Evolutionary conservation across 2,329 filamentous ascomycete genomes (phyloP).

Genomic region (Penicillium sp.): DNA sequence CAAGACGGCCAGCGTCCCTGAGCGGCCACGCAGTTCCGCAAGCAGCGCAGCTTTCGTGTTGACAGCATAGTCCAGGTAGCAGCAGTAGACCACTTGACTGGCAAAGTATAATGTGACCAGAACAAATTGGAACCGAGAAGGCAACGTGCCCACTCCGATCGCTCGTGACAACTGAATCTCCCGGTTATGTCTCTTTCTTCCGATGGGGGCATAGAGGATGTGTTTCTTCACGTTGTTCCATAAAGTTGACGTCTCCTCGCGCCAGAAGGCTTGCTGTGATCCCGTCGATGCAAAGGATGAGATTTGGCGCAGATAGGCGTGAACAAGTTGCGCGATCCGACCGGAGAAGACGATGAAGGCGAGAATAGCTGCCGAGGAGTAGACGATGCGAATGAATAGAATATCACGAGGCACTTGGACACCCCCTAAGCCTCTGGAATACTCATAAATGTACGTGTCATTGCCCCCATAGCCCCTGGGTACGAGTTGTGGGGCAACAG

Average conservation of each 20-base stretch:
- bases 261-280: constrained; percentile 42
- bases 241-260: constrained; percentile 34
- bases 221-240: constrained; percentile 45
- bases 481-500: constrained; percentile 17
- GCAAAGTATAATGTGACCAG: constrained; percentile 62
- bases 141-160: constrained; percentile 68
- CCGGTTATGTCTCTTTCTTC: constrained; percentile 68
- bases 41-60: constrained; percentile 52
- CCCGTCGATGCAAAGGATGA: constrained; percentile 33
- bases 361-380: constrained; percentile 29
- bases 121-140: constrained; percentile 69
- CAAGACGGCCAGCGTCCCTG: constrained; percentile 73
- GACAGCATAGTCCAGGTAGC: constrained; percentile 38
- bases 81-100: constrained; percentile 71
- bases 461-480: constrained; percentile 28
- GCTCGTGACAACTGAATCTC: constrained; percentile 64
- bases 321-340: constrained; percentile 39
- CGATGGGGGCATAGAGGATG: constrained; percentile 58
- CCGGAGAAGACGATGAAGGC: constrained; percentile 36
- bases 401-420: constrained; percentile 37
- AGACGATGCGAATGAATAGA: constrained; percentile 37
- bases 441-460: constrained; percentile 37
- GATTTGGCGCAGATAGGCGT: constrained; percentile 42
- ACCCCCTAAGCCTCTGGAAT: constrained; percentile 35
- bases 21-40: constrained; percentile 78